Evolutionary conservation across 805 yeast genomes (phyloP), one percentile per base, ranked within the genome.

Genomic region (Komagataella ulmi): DNA sequence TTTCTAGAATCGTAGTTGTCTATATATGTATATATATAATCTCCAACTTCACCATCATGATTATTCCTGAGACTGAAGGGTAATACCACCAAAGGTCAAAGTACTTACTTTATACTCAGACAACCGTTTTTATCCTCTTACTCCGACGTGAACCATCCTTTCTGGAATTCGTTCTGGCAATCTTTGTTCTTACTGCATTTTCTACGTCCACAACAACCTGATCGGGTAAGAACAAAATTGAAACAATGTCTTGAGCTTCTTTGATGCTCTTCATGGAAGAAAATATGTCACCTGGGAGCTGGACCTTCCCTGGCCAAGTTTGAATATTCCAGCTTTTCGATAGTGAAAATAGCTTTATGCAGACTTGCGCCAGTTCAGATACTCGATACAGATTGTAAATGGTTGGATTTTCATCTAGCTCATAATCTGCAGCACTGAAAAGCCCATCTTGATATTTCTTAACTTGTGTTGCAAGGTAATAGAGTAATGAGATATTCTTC

Each of bases 271-370:
- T 68, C 72, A 84, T 79, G 1, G 85, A 79, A n/a, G 72, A 67
- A 64, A 75, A 88, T 7, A 86, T 61, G 60, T 88, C 96, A n/a
- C 73, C 65, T 0, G 91, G 83, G 17, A 88, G 63, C 17, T 78
- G 76, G 17, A 85, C 64, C 58, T 83, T 85, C 1, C 91, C 95
- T 0, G 96, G 95, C 80, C 90, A 89, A 0, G 89, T 80, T 21
- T 82, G 77, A 52, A 85, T 70, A 19, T 76, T 75, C 95, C 96
- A 88, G 47, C 72, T 73, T 58, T 75, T 80, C 21, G 66, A 59
- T 21, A 76, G 81, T 46, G 82, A 77, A 21, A 79, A 66, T 52
- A 76, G 79, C 51, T 81, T 76, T 48, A 88, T 71, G 5, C 79
- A 67, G 53, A 85, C 65, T 62, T 86, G 95, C 1, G 88, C 71